phyloP scores from a whole-genome alignment of 306 rosid genomes.

The Alnus glutinosa region DNA sequence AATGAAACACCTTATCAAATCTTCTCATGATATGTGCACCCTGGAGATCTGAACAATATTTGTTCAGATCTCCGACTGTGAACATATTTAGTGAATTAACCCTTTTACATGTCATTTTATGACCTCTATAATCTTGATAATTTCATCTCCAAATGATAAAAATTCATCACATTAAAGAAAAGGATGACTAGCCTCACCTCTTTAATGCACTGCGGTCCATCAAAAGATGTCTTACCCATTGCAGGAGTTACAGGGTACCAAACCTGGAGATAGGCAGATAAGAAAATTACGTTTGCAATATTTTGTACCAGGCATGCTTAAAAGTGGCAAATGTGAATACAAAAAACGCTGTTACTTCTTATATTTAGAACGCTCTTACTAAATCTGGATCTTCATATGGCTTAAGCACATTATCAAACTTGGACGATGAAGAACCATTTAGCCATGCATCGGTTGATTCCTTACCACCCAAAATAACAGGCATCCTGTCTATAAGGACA shows the following conservation, averaged over 20 bases:
- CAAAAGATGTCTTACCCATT: conserved; percentile 83
- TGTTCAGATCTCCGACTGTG: not conserved
- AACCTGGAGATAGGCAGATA: conserved; percentile 41
- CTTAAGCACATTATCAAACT: conserved; percentile 57
- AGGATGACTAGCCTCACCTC: conserved; percentile 52
- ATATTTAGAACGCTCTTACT: conserved; percentile 46
- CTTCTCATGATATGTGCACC: not conserved
- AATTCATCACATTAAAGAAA: not conserved
- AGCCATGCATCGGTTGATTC: conserved; percentile 73
- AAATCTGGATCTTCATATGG: conserved; percentile 74
- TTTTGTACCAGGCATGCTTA: not conserved
- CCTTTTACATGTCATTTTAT: not conserved
- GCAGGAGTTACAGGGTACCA: conserved; percentile 89
- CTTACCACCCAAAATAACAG: conserved; percentile 81
- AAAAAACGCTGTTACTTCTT: conserved; percentile 7
- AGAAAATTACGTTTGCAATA: not conserved
- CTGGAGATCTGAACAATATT: not conserved
- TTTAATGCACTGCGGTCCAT: conserved; percentile 81
- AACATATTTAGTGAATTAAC: not conserved
- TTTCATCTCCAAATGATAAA: not conserved
- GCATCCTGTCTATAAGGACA: conserved; percentile 77
- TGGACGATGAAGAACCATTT: conserved; percentile 48
- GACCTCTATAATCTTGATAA: conserved; percentile 7
- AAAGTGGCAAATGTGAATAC: not conserved
- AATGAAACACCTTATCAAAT: not conserved